Evolutionary conservation across 371 early-diverging fungal species (phyloP).

Genomic region (Mortierella sp.): DNA sequence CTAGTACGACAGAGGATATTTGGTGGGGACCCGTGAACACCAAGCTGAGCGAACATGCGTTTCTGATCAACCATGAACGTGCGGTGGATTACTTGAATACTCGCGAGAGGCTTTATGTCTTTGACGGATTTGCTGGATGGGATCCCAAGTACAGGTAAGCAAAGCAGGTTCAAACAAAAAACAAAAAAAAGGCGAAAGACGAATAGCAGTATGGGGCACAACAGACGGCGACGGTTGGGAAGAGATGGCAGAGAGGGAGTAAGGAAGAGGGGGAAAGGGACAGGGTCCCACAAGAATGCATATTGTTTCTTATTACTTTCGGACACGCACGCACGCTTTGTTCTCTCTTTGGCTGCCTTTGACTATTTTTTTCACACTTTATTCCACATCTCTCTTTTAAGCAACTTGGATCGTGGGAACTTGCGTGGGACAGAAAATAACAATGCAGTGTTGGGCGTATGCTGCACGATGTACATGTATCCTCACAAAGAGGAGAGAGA

Average conservation of each 20-base stretch:
- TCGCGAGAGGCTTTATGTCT: constrained; percentile 91
- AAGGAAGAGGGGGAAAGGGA: not conserved
- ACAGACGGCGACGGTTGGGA: too few relatives aligned
- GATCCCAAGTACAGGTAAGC: constrained; percentile 90
- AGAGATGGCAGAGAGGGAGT: not conserved
- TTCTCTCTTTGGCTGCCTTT: not conserved
- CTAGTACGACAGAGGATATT: constrained; percentile 82
- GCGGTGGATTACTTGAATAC: constrained; percentile 97
- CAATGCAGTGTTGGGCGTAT: not conserved
- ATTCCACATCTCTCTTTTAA: not conserved
- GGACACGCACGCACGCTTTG: not conserved
- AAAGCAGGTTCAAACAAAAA: not conserved
- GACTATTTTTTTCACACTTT: not conserved
- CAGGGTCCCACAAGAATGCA: not conserved
- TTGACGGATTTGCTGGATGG: constrained; percentile 96
- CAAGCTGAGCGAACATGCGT: constrained; percentile 87
- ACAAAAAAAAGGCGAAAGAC: too few relatives aligned
- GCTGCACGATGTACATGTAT: not conserved
- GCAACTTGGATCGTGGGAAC: not conserved
- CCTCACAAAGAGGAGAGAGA: not conserved
- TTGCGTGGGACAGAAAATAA: constrained; percentile 12
- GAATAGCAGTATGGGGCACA: too few relatives aligned
- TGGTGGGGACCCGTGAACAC: constrained; percentile 99
- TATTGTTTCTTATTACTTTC: constrained; percentile 6
- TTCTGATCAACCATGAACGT: constrained; percentile 95